Percentiles rank a stretch among this genome's conserved stretches.
Conservation (phyloP, 768 basidiomycete genomes). For the Strobilomyces confusus region DNA sequence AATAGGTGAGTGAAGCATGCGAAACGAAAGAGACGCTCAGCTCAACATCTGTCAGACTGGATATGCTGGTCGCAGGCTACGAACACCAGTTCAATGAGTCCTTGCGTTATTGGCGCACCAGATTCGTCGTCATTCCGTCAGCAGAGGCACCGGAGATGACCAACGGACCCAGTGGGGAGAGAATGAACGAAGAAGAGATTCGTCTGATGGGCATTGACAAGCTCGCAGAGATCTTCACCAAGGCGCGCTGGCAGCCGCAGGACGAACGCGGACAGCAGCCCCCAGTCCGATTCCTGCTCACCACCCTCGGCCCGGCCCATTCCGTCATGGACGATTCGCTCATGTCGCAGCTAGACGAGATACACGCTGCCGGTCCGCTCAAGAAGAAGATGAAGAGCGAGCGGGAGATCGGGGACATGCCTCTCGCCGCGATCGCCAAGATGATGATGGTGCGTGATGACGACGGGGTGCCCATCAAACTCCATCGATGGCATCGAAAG, state of each 20-base stretch:
- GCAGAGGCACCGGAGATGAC: conserved; percentile 57
- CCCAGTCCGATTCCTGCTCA: conserved; percentile 75
- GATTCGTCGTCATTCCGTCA: conserved; percentile 90
- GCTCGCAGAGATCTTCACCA: conserved; percentile 83
- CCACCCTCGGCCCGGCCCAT: conserved; percentile 77
- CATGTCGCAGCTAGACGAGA: conserved; percentile 75
- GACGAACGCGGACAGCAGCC: conserved; percentile 39
- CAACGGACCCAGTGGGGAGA: conserved; percentile 63
- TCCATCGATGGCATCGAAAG: conserved; percentile 76
- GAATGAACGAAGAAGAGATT: conserved; percentile 80
- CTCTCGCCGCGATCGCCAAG: conserved; percentile 62
- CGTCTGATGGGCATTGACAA: conserved; percentile 88
- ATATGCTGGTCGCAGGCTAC: conserved; percentile 83
- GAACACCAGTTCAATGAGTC: conserved; percentile 78
- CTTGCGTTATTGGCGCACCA: conserved; percentile 88
- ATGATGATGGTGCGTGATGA: conserved; percentile 87
- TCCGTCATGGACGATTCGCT: conserved; percentile 77
- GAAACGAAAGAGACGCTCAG: not conserved
- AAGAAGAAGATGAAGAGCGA: conserved; percentile 81
- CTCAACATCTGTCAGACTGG: conserved; percentile 47
- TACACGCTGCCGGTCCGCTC: conserved; percentile 70
- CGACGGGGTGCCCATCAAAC: conserved; percentile 78
- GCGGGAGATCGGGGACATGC: conserved; percentile 64
- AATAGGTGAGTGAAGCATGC: conserved; percentile 54
- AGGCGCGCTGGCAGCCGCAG: conserved; percentile 71